Percentiles rank a stretch among this genome's conserved stretches.
phyloP scores from a whole-genome alignment of 2,329 filamentous ascomycete species.

The Trichoderma sp. region DNA sequence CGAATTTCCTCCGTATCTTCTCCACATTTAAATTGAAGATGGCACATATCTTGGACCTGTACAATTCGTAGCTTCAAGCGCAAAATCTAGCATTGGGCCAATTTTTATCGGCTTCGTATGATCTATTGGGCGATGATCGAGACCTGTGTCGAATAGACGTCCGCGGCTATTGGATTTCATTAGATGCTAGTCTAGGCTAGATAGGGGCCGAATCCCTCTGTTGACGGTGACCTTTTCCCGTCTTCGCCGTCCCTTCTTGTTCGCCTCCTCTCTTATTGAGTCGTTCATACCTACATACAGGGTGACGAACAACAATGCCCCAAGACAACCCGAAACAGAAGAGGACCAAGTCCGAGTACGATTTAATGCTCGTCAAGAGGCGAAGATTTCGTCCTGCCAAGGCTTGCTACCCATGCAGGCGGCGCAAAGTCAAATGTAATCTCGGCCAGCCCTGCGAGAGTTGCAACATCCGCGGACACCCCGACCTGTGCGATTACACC shows the following conservation, averaged over 20 bases:
- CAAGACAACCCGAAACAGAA: background rate
- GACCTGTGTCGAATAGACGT: background rate
- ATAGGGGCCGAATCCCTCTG: background rate
- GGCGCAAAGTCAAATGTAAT: conserved; percentile 4
- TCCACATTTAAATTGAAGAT: background rate
- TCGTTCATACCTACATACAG: background rate
- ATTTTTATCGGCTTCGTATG: background rate
- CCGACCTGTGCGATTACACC: background rate
- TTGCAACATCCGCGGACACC: background rate
- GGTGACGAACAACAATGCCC: background rate
- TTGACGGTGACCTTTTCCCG: background rate
- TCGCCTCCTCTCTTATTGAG: background rate
- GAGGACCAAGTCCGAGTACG: background rate
- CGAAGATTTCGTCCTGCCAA: background rate
- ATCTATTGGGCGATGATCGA: background rate
- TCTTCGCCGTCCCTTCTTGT: background rate
- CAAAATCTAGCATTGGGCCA: background rate
- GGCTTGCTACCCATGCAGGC: conserved; percentile 2
- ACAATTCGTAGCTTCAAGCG: background rate
- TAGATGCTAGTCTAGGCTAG: background rate
- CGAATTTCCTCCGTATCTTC: background rate
- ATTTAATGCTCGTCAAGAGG: background rate
- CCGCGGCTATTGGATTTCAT: background rate
- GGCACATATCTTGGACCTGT: background rate
- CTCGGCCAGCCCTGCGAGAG: background rate